phyloP scores from a whole-genome alignment of 345 rosid genomes.

The Pelargonium nanum region DNA sequence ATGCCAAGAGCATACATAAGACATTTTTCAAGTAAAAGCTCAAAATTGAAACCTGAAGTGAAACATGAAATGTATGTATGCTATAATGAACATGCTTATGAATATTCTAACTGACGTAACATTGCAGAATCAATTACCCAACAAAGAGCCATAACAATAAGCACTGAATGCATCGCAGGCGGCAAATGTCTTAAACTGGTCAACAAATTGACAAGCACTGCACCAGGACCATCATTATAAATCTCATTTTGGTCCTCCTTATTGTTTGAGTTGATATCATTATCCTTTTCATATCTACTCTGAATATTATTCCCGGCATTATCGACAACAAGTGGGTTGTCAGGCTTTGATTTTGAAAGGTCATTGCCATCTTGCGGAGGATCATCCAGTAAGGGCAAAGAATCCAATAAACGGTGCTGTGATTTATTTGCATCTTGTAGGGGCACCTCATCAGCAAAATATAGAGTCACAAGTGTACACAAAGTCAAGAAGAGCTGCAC shows the following conservation, averaged over 20 bases:
- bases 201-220: slow-evolving; percentile 78
- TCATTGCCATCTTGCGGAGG: slow-evolving; percentile 34
- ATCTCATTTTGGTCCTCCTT: slow-evolving; percentile 36
- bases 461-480: slow-evolving; percentile 75
- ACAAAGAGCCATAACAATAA: slow-evolving; percentile 85
- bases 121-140: slow-evolving; percentile 52
- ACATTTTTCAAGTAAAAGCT: neutral
- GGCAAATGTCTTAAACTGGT: slow-evolving; percentile 95
- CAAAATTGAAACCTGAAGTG: neutral
- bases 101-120: neutral
- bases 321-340: slow-evolving; percentile 12
- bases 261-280: slow-evolving; percentile 25
- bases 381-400: slow-evolving; percentile 74
- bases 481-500: slow-evolving; percentile 76
- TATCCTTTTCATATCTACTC: slow-evolving; percentile 30
- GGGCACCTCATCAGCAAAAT: slow-evolving; percentile 84
- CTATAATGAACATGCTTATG: slow-evolving; percentile 1
- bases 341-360: slow-evolving; percentile 33
- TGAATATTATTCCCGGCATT: slow-evolving; percentile 26
- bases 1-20: neutral
- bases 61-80: neutral
- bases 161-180: slow-evolving; percentile 87
- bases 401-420: slow-evolving; percentile 41
- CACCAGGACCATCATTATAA: slow-evolving; percentile 74
- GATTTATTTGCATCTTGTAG: slow-evolving; percentile 25